A percentile compares a stretch with the other conserved stretches of the same genome.
phyloP scores from a whole-genome alignment of 2,329 filamentous ascomycete genomes.

The Dactylella cylindrospora region DNA sequence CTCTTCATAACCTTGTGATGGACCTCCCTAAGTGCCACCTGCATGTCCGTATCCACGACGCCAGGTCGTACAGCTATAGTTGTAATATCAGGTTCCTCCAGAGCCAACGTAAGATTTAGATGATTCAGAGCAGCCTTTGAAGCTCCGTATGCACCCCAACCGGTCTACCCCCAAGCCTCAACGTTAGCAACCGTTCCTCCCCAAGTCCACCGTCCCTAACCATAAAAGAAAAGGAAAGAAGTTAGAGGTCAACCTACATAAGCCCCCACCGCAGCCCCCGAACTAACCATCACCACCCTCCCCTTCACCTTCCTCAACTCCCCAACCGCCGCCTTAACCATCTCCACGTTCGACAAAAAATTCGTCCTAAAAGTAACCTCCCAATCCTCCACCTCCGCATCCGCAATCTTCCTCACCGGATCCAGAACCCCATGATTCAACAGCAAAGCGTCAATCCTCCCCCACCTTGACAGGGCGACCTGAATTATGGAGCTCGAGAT shows the following conservation, averaged over 20 bases:
- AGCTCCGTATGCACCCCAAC: conserved; percentile 80
- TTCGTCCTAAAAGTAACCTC: conserved; percentile 76
- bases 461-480: conserved; percentile 59
- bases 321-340: conserved; percentile 74
- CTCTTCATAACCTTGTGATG: conserved; percentile 65
- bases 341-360: conserved; percentile 76
- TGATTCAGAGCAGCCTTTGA: conserved; percentile 84
- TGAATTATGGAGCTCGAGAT: conserved; percentile 52
- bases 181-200: background rate
- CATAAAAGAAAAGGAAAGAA: background rate
- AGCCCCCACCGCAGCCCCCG: conserved; percentile 68
- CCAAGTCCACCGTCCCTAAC: background rate
- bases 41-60: conserved; percentile 85
- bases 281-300: conserved; percentile 74
- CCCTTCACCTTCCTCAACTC: conserved; percentile 68
- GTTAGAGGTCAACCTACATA: conserved; percentile 57
- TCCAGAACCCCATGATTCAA: conserved; percentile 83
- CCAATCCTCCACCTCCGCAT: conserved; percentile 70
- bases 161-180: conserved; percentile 12
- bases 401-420: conserved; percentile 70
- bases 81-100: conserved; percentile 77
- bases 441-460: conserved; percentile 74
- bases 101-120: conserved; percentile 68
- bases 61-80: conserved; percentile 63
- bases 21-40: conserved; percentile 72